phyloP scores from a whole-genome alignment of 306 rosid genomes.

The Cicer judaicum region DNA sequence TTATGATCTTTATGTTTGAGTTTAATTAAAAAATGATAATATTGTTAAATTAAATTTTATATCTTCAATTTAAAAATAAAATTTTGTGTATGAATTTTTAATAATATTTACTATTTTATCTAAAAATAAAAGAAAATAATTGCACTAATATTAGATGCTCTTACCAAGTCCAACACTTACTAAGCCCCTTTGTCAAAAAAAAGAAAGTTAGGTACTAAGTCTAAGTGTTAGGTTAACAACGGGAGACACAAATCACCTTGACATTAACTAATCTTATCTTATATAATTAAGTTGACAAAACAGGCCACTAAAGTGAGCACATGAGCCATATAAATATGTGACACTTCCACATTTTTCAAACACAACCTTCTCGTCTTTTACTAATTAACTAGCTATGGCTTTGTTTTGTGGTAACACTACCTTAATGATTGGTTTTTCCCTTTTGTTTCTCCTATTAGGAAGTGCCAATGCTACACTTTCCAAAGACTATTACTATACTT shows the following conservation, averaged over 20 bases:
- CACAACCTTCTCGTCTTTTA: conserved; percentile 7
- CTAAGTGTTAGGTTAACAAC: conserved; percentile 34
- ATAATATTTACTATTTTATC: too few relatives aligned
- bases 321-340: conserved; percentile 31
- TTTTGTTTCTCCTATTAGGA: conserved; percentile 46
- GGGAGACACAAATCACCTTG: conserved; percentile 42
- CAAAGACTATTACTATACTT: conserved; percentile 51
- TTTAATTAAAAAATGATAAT: too few relatives aligned
- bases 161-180: too few relatives aligned
- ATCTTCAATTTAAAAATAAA: too few relatives aligned
- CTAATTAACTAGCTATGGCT: conserved; percentile 42
- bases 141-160: too few relatives aligned
- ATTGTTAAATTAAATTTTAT: too few relatives aligned
- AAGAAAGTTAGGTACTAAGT: not conserved
- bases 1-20: too few relatives aligned
- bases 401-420: conserved; percentile 32
- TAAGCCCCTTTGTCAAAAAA: too few relatives aligned
- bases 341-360: conserved; percentile 6
- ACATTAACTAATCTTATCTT: conserved; percentile 28
- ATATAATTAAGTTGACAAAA: conserved; percentile 25
- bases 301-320: not conserved
- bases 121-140: too few relatives aligned
- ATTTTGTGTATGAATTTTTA: accelerated
- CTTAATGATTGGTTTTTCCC: conserved; percentile 38
- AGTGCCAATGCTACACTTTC: conserved; percentile 64